These are phyloP conservation scores for Fusarium chlamydosporum DNA, from an alignment of 2,329 filamentous ascomycete species.

Conservation along the genomic window DNA sequence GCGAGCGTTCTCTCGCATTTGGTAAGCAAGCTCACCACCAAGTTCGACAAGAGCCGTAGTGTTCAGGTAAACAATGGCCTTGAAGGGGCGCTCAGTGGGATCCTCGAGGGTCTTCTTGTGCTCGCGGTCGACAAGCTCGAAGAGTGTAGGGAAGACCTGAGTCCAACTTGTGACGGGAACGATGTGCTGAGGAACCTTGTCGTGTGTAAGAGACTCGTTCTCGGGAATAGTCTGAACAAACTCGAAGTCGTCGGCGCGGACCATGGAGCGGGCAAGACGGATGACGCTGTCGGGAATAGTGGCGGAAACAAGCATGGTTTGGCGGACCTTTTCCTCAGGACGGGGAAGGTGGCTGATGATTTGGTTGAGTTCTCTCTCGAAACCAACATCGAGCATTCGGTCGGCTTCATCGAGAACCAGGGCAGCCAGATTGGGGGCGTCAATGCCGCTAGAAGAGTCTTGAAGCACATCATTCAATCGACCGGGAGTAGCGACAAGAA, in stretches of 20 bases:
- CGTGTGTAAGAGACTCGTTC: slow-evolving; percentile 87
- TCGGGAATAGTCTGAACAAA: slow-evolving; percentile 90
- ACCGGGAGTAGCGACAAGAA: slow-evolving; percentile 92
- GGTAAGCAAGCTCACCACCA: slow-evolving; percentile 67
- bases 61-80: slow-evolving; percentile 94
- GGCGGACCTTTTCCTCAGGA: slow-evolving; percentile 74
- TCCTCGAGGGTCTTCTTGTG: slow-evolving; percentile 60
- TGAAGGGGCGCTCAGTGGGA: slow-evolving; percentile 75
- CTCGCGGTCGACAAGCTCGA: slow-evolving; percentile 80
- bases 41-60: slow-evolving; percentile 81
- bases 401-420: slow-evolving; percentile 97
- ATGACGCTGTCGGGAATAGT: slow-evolving; percentile 91
- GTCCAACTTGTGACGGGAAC: slow-evolving; percentile 77
- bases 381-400: slow-evolving; percentile 97
- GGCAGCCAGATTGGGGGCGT: slow-evolving; percentile 86
- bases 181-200: slow-evolving; percentile 84
- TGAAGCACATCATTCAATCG: slow-evolving; percentile 85
- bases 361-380: slow-evolving; percentile 73
- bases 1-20: slow-evolving; percentile 55
- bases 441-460: slow-evolving; percentile 73
- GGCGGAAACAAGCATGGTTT: slow-evolving; percentile 95
- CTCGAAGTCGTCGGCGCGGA: slow-evolving; percentile 84
- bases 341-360: slow-evolving; percentile 76
- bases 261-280: slow-evolving; percentile 79
- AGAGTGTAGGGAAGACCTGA: slow-evolving; percentile 80